These are phyloP conservation scores for Populus hybrid DNA, from an alignment of 441 rosid genomes.

Conservation along the genomic window DNA sequence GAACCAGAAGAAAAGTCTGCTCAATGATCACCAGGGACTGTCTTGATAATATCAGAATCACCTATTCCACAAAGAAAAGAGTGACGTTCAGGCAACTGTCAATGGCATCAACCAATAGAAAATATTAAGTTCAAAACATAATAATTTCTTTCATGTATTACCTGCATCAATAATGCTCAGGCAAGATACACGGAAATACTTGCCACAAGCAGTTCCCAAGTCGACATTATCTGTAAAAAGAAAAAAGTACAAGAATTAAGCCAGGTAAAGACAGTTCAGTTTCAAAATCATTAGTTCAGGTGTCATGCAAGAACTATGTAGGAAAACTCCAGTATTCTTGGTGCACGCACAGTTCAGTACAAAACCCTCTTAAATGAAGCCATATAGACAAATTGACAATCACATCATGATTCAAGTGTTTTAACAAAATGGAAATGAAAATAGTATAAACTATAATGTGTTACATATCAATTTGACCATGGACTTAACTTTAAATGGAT, in stretches of 20 bases:
- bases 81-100: neutral
- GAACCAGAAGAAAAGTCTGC: neutral
- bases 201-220: slow-evolving; percentile 78
- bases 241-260: neutral
- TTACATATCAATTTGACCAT: neutral
- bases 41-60: slow-evolving; percentile 58
- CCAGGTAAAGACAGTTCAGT: neutral
- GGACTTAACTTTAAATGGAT: neutral
- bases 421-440: neutral
- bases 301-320: too few relatives aligned
- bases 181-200: slow-evolving; percentile 68
- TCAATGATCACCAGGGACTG: slow-evolving; percentile 36
- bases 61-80: slow-evolving; percentile 27
- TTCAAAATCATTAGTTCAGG: neutral
- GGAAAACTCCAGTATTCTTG: neutral
- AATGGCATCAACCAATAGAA: neutral
- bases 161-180: slow-evolving; percentile 72
- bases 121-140: neutral
- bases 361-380: neutral
- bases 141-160: slow-evolving; percentile 5
- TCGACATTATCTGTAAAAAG: slow-evolving; percentile 53
- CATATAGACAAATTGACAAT: neutral
- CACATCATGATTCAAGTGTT: neutral
- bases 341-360: neutral
- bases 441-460: neutral